phyloP scores from a whole-genome alignment of 1,284 basidiomycete genomes.

The Papiliotrema flavescens region DNA sequence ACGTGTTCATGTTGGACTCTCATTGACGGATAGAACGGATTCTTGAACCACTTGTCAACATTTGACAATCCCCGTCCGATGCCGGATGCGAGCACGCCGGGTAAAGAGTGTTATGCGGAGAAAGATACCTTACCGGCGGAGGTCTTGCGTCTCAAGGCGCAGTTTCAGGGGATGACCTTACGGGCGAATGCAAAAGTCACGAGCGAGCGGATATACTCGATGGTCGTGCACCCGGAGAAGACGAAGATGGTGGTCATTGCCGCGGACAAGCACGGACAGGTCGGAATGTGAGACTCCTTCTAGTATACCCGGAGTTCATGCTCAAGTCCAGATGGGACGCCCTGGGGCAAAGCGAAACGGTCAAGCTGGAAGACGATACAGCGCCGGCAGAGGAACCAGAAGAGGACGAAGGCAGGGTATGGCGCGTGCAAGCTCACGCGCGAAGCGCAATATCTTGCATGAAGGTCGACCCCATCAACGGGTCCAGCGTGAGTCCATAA shows the following conservation, averaged over 20 bases:
- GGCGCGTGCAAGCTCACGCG: slow-evolving; percentile 49
- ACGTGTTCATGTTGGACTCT: slow-evolving; percentile 3
- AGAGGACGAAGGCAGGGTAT: slow-evolving; percentile 37
- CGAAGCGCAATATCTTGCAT: slow-evolving; percentile 45
- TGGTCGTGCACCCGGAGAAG: slow-evolving; percentile 50
- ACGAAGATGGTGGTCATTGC: slow-evolving; percentile 50
- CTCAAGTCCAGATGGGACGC: slow-evolving; percentile 41
- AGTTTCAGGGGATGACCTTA: slow-evolving; percentile 38
- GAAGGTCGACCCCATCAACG: slow-evolving; percentile 46
- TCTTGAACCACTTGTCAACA: background rate
- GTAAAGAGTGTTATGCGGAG: slow-evolving; percentile 5
- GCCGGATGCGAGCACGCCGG: slow-evolving; percentile 19
- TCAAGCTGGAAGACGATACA: slow-evolving; percentile 32
- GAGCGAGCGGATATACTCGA: slow-evolving; percentile 49
- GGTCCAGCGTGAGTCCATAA: slow-evolving; percentile 38
- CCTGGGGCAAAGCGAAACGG: slow-evolving; percentile 21
- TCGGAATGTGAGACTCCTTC: slow-evolving; percentile 46
- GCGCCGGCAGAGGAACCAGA: slow-evolving; percentile 19
- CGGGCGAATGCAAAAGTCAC: slow-evolving; percentile 47
- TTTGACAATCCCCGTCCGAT: background rate
- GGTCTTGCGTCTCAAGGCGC: slow-evolving; percentile 25
- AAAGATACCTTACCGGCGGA: slow-evolving; percentile 18
- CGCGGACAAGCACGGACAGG: slow-evolving; percentile 50
- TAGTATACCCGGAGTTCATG: background rate
- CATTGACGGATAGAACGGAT: slow-evolving; percentile 1